These are phyloP conservation scores for Saturnispora serradocipensis DNA, from an alignment of 805 yeast species.

Conservation along the genomic window DNA sequence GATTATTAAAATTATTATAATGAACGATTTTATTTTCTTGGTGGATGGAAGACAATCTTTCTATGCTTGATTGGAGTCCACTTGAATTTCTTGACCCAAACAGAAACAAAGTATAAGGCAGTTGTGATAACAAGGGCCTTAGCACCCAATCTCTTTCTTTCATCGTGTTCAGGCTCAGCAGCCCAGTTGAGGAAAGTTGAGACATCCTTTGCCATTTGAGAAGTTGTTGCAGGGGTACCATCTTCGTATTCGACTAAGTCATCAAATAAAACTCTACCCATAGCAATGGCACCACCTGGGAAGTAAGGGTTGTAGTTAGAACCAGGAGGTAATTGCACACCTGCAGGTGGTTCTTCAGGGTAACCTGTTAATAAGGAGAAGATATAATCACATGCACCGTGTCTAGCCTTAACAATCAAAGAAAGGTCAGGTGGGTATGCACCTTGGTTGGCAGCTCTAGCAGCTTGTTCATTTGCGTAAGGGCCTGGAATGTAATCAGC, in stretches of 20 bases:
- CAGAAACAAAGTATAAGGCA: conserved; percentile 67
- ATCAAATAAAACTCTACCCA: conserved; percentile 97
- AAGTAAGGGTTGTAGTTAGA: conserved; percentile 98
- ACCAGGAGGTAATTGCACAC: conserved; percentile 87
- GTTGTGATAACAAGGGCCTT: conserved; percentile 80
- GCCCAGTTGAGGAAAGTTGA: conserved; percentile 96
- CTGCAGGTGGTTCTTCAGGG: conserved; percentile 98
- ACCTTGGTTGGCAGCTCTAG: conserved; percentile 99
- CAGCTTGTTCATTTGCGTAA: conserved; percentile 96
- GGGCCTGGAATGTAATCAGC: conserved; percentile 95
- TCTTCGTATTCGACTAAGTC: conserved; percentile 97
- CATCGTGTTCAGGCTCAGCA: conserved; percentile 97
- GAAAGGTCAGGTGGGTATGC: conserved; percentile 98
- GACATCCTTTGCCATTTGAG: conserved; percentile 99
- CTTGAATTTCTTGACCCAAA: conserved; percentile 96
- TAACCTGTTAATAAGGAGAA: conserved; percentile 94
- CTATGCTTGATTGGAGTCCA: conserved; percentile 95
- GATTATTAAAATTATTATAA: background rate
- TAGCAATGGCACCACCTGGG: conserved; percentile 99
- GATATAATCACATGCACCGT: conserved; percentile 94
- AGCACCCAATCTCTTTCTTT: conserved; percentile 92
- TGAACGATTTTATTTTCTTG: conserved; percentile 47
- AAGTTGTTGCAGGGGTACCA: conserved; percentile 96
- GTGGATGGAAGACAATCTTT: conserved; percentile 88
- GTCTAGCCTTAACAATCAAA: conserved; percentile 96